Evolutionary conservation across 495 filamentous ascomycete genomes (phyloP), one percentile per base, ranked within the genome.

Genomic region (Penicillium odoratum): DNA sequence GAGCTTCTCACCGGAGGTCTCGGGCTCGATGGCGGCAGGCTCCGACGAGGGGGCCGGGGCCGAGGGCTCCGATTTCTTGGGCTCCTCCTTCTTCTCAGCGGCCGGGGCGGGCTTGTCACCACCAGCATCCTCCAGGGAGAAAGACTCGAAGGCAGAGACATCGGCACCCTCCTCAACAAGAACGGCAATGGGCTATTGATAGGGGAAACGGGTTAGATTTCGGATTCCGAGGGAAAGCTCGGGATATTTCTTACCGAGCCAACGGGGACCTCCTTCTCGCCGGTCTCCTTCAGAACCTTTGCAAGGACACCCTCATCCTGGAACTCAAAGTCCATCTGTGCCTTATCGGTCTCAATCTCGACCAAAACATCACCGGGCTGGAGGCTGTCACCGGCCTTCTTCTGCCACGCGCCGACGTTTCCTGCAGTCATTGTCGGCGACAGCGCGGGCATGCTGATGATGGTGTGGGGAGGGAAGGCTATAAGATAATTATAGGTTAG

Each of bases 241-340:
- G 64, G 63, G 57, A 70, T 58, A 61, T 47, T 63, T 51, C 92
- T 74, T 85, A 98, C 94, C 72, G 91, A 91, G 71, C 94, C 94
- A 66, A 99, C 93, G 38, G 94, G 73, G 60, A 99, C 82, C 71
- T 98, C 95, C 80, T 98, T 98, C 75, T 89, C 92, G 46, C 95
- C 95, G 33, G 86, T 86, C 3, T 96, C 90, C 78, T 92, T 96
- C 73, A 99, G 75, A 58, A 98, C 84, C 84, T 97, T 98, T 57
- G 95, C 95, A 55, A 99, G 78, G 34, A 96, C 81, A 78, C 95
- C 94, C 70, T 99, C 94, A 62, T 99, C 94, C 75, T 99, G 95
- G 75, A 95, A 99, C 75, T 99, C 95, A 67, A 99, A 99, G 81
- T 99, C 95, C 95, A 99, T 99, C 76, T 99, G 95, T 43, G 95